These are phyloP conservation scores for Lachancea dasiensis DNA, from an alignment of 805 yeast species.

Conservation along the genomic window DNA sequence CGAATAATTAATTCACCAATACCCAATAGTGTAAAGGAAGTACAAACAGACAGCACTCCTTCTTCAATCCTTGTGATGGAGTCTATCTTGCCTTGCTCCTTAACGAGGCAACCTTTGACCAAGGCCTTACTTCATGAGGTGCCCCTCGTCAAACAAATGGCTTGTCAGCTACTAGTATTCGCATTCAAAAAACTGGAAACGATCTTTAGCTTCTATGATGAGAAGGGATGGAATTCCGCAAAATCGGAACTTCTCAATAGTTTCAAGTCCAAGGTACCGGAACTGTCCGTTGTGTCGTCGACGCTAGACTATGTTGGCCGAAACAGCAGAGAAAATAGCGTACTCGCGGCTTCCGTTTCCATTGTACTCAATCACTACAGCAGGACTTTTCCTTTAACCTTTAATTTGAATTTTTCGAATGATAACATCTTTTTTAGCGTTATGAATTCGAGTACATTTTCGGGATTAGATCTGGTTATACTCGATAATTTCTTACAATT, in stretches of 20 bases:
- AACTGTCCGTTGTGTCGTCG: conserved; percentile 39
- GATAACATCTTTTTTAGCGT: conserved; percentile 34
- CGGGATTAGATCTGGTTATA: conserved; percentile 51
- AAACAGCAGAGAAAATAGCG: conserved; percentile 35
- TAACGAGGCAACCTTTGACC: conserved; percentile 51
- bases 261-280: conserved; percentile 42
- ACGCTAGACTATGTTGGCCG: conserved; percentile 39
- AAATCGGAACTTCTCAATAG: conserved; percentile 32
- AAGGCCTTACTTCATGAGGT: conserved; percentile 51
- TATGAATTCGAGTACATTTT: conserved; percentile 31
- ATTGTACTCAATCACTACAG: conserved; percentile 39
- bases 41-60: conserved; percentile 32
- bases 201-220: conserved; percentile 34
- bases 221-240: conserved; percentile 38
- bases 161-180: conserved; percentile 52
- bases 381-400: conserved; percentile 34
- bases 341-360: conserved; percentile 45
- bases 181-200: conserved; percentile 48
- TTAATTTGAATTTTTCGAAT: conserved; percentile 27
- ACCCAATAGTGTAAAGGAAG: conserved; percentile 37
- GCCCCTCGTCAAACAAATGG: conserved; percentile 53
- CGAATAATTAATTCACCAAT: conserved; percentile 53
- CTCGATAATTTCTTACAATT: conserved; percentile 57
- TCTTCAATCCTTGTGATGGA: conserved; percentile 41
- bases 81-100: conserved; percentile 55